phyloP scores from a whole-genome alignment of 2,329 filamentous ascomycete species.

The Bisporella sp. region DNA sequence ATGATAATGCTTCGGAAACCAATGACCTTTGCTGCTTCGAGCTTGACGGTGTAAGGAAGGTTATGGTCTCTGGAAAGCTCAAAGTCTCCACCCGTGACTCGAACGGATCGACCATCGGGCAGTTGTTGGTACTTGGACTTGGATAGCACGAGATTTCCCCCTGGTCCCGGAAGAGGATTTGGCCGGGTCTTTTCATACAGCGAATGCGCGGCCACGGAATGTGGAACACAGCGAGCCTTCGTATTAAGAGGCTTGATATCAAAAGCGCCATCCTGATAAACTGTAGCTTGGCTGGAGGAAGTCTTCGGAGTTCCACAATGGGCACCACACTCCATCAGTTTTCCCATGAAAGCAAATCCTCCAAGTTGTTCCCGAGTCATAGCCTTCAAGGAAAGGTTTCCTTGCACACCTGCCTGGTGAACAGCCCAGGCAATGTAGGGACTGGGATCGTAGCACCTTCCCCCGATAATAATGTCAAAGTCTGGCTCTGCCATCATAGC shows the following conservation, averaged over 20 bases:
- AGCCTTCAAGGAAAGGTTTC: neutral
- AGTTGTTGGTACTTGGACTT: slow-evolving; percentile 37
- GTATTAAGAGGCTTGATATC: slow-evolving; percentile 38
- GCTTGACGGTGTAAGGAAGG: slow-evolving; percentile 38
- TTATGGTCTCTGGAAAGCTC: slow-evolving; percentile 20
- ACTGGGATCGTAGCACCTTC: slow-evolving; percentile 33
- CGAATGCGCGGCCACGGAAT: slow-evolving; percentile 45
- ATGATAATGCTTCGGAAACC: slow-evolving; percentile 40
- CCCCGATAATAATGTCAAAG: slow-evolving; percentile 32
- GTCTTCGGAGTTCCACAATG: slow-evolving; percentile 34
- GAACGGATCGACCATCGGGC: slow-evolving; percentile 30
- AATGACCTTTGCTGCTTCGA: slow-evolving; percentile 37
- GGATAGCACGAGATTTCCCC: slow-evolving; percentile 38
- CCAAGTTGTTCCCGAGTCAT: slow-evolving; percentile 21
- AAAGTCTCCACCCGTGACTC: slow-evolving; percentile 35
- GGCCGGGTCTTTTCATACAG: slow-evolving; percentile 49
- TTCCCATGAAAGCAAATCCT: slow-evolving; percentile 43
- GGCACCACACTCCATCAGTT: slow-evolving; percentile 47
- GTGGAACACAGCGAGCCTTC: slow-evolving; percentile 35
- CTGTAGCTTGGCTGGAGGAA: slow-evolving; percentile 25
- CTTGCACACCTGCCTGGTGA: slow-evolving; percentile 19
- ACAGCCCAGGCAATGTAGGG: slow-evolving; percentile 34
- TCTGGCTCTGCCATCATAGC: slow-evolving; percentile 35
- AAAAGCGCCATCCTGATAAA: slow-evolving; percentile 35
- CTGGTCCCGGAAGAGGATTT: slow-evolving; percentile 42